Percentiles rank a stretch among this genome's conserved stretches.
phyloP scores from a whole-genome alignment of 352 stramenopile species.

The Peronospora belbahrii region DNA sequence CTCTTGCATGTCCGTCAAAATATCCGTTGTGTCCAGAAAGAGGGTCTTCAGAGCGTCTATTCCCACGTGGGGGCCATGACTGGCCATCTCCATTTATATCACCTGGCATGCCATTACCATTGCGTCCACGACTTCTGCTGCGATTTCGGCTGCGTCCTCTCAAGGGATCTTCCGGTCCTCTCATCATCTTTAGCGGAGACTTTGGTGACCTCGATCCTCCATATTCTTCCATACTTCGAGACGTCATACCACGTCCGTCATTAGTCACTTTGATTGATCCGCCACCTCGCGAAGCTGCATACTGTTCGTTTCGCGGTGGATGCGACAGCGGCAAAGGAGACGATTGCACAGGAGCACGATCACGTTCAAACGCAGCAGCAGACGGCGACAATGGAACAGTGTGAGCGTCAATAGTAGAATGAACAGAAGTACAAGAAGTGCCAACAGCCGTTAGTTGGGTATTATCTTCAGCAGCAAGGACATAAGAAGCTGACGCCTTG shows the following conservation, averaged over 20 bases:
- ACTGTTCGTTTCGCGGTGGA: conserved; percentile 22
- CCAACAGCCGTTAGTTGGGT: conserved; percentile 32
- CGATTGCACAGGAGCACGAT: conserved; percentile 19
- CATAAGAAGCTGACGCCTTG: conserved; percentile 11
- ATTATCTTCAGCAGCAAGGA: conserved; percentile 14
- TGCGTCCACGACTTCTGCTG: conserved; percentile 32
- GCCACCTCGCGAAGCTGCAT: conserved; percentile 16
- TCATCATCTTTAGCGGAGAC: conserved; percentile 3
- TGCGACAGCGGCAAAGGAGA: conserved; percentile 13
- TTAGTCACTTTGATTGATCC: conserved; percentile 20
- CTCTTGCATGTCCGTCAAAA: conserved; percentile 12
- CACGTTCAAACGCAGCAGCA: conserved; percentile 17
- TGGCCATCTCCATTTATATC: conserved; percentile 19
- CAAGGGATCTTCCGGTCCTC: neutral
- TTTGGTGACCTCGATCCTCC: conserved; percentile 2
- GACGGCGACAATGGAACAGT: conserved; percentile 16
- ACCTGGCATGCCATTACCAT: conserved; percentile 21
- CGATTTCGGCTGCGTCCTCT: conserved; percentile 22
- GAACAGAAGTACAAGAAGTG: conserved; percentile 22
- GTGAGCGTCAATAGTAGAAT: conserved; percentile 4
- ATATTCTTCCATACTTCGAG: conserved; percentile 13
- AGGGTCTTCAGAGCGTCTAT: conserved; percentile 23
- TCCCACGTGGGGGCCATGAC: conserved; percentile 17
- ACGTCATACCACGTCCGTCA: conserved; percentile 27
- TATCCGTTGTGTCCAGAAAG: conserved; percentile 12